Evolutionary conservation across 805 yeast species (phyloP).

Genomic region (Monosporozyma yasuniensis): DNA sequence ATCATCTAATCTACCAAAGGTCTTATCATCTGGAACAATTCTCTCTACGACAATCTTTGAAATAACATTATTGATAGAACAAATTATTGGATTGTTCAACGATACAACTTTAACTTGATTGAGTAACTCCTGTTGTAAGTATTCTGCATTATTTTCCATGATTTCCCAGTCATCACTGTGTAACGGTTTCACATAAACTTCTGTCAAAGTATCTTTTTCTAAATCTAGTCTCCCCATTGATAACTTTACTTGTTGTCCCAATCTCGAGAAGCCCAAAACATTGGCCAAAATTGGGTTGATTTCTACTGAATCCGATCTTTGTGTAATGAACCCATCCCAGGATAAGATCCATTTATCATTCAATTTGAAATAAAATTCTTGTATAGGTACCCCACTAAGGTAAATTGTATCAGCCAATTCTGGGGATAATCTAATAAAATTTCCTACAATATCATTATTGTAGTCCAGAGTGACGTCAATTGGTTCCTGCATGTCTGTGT

Average conservation of each 20-base stretch:
- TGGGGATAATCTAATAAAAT: constrained; percentile 24
- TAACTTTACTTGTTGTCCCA: constrained; percentile 6
- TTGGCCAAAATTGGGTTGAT: constrained; percentile 21
- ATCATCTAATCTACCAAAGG: constrained; percentile 47
- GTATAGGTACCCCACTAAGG: constrained; percentile 4
- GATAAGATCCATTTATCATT: constrained; percentile 4
- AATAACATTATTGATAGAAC: constrained; percentile 54
- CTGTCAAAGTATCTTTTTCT: constrained; percentile 32
- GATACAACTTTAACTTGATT: constrained; percentile 75
- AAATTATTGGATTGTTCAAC: constrained; percentile 47
- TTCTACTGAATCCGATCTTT: constrained; percentile 12
- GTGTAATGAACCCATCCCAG: constrained; percentile 13
- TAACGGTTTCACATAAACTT: constrained; percentile 70
- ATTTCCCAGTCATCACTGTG: constrained; percentile 83
- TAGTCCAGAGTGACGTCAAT: constrained; percentile 4
- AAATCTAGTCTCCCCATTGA: constrained; percentile 10
- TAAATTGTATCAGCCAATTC: constrained; percentile 5
- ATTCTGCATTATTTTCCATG: constrained; percentile 71
- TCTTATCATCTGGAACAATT: constrained; percentile 34
- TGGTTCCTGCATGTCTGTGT: neutral
- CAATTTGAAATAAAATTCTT: constrained; percentile 6
- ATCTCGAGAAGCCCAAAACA: neutral
- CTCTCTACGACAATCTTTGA: constrained; percentile 50
- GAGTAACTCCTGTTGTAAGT: constrained; percentile 62
- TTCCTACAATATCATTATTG: constrained; percentile 19